phyloP scores from a whole-genome alignment of 73 alveolate species.

The Stentor roeselii region DNA sequence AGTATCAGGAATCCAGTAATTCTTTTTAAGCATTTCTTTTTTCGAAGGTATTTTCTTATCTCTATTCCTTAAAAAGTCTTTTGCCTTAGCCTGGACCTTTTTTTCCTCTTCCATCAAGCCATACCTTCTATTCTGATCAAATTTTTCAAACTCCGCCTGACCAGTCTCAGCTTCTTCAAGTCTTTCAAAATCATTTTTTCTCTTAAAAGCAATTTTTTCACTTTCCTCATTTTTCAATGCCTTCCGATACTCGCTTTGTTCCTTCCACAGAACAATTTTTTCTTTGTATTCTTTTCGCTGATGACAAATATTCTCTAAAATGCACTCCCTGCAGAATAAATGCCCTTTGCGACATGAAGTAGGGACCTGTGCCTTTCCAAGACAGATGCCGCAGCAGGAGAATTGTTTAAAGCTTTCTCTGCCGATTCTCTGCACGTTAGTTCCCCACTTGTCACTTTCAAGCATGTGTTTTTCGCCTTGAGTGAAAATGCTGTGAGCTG shows the following conservation, averaged over 20 bases:
- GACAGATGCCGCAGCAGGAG: background rate
- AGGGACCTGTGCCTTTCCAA: background rate
- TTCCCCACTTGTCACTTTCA: constrained; percentile 74
- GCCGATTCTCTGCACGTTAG: constrained; percentile 62
- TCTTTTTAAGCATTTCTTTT: constrained; percentile 42
- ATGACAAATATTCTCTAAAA: too few relatives aligned
- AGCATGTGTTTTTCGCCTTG: constrained; percentile 73
- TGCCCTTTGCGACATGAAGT: background rate
- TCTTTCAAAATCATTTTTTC: background rate
- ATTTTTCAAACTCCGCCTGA: background rate
- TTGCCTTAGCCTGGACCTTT: constrained; percentile 22
- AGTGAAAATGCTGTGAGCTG: constrained; percentile 70
- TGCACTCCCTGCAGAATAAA: background rate
- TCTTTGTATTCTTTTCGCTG: background rate
- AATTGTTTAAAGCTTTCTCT: background rate
- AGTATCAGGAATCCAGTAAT: constrained; percentile 61
- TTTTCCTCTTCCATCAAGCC: background rate
- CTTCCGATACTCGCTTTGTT: too few relatives aligned
- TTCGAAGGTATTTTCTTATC: constrained; percentile 6
- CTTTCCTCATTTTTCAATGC: too few relatives aligned
- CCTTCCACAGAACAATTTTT: background rate
- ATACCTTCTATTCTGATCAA: constrained; percentile 26
- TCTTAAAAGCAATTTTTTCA: background rate
- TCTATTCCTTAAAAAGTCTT: background rate
- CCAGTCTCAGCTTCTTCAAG: background rate